phyloP scores from a whole-genome alignment of 129 eudicot species.

The carrot (Daucus carota) region DNA sequence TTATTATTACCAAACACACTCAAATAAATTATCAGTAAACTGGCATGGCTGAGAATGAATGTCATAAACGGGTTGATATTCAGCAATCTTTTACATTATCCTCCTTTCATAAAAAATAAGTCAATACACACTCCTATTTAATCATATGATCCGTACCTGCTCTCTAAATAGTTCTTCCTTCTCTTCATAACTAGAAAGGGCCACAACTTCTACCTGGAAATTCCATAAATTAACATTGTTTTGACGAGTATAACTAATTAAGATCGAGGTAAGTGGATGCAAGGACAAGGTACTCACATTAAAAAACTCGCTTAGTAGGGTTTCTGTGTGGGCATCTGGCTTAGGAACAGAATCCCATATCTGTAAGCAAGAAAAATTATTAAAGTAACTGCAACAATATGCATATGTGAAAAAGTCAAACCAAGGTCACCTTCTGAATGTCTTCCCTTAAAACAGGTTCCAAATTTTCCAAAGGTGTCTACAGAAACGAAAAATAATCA shows the following conservation, averaged over 20 bases:
- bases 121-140: not conserved
- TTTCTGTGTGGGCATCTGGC: conserved; percentile 55
- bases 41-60: not conserved
- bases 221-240: not conserved
- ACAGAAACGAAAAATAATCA: conserved; percentile 2
- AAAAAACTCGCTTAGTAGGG: conserved; percentile 58
- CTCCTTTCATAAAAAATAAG: not conserved
- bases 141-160: conserved; percentile 28
- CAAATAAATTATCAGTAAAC: not conserved
- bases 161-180: conserved; percentile 68
- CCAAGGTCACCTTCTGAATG: conserved; percentile 36
- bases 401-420: not conserved
- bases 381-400: not conserved
- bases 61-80: not conserved
- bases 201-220: conserved; percentile 64
- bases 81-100: not conserved
- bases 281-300: conserved; percentile 35
- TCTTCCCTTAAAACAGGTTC: conserved; percentile 55
- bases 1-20: not conserved
- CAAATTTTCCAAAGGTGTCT: conserved; percentile 55
- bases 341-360: conserved; percentile 65
- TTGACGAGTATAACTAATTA: not conserved
- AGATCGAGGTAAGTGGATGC: not conserved
- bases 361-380: conserved; percentile 17
- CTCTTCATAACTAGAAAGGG: conserved; percentile 61